Base-by-base conservation (phyloP, 805 yeast genomes). In the Cyberlindnera maritima region DNA sequence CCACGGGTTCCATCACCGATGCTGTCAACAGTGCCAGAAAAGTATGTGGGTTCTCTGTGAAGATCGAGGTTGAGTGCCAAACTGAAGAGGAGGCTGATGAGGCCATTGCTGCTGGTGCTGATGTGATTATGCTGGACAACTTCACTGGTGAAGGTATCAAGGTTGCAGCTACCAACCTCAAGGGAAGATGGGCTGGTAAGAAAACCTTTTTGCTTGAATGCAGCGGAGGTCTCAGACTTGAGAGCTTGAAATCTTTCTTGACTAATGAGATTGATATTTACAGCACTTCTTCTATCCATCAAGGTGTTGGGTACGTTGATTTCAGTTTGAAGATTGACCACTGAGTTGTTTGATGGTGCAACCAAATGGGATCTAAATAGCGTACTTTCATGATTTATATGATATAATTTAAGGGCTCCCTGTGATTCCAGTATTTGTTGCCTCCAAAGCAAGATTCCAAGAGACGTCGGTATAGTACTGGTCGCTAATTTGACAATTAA, bases 91-190 rank as follows among this genome's bases (percentile, higher is more conserved):
- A 90, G 59, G 98, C 98, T 2, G 73, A 77, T 53, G 97, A 92
- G 63, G 98, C 98, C 21, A 92, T 92, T 58, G 79, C 72, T 14
- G 96, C 97, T 1, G 97, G 98, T 12, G 97, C 97, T 0, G 98
- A 91, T 65, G 87, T 92, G 18, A 84, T 92, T 50, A 91, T 91
- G 98, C 75, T 91, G 60, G 98, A 91, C 62, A 91, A 91, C 64
- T 92, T 92, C 65, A 62, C 74, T 4, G 88, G 89, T 2, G 77
- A 74, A 1, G 85, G 75, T 15, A 71, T 91, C 48, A 80, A 77
- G 51, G 55, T 61, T 0, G 92, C 85, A 17, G 96, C 97, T 0
- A 62, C 62, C 25, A 75, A 67, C 52, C 68, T 91, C 51, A 89
- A 84, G 63, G 48, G 57, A 2, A 72, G 71, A 55, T 88, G 87